Evolutionary conservation across 805 yeast genomes (phyloP).

Genomic region (Candida corydali): DNA sequence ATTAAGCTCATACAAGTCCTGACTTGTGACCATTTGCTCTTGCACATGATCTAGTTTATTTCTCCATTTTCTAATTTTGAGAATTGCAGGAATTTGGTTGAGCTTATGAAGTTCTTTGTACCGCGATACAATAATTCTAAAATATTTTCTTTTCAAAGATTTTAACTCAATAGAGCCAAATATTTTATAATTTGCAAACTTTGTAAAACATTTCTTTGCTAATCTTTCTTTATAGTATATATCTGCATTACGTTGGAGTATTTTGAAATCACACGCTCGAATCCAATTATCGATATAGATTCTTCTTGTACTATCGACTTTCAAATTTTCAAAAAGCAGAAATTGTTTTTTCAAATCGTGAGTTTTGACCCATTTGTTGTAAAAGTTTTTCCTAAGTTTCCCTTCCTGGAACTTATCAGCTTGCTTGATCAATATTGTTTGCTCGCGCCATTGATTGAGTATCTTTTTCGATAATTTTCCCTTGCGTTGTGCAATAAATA

Average conservation of each 20-base stretch:
- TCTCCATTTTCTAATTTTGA: neutral
- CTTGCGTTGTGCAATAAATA: slow-evolving; percentile 8
- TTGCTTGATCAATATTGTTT: neutral
- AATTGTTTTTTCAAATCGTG: too few species aligned
- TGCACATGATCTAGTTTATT: neutral
- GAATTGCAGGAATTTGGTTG: neutral
- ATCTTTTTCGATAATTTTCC: slow-evolving; percentile 7
- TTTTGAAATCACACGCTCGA: neutral
- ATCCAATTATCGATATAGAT: neutral
- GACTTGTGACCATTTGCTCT: neutral
- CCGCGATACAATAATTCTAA: neutral
- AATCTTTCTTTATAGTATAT: slow-evolving; percentile 3
- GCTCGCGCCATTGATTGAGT: slow-evolving; percentile 3
- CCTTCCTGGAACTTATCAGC: neutral
- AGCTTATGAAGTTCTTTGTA: neutral
- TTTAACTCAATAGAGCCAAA: neutral
- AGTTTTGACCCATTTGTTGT: slow-evolving; percentile 13
- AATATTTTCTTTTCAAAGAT: slow-evolving; percentile 5
- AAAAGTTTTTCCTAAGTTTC: slow-evolving; percentile 4
- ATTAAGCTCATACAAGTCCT: neutral
- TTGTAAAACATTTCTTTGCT: neutral
- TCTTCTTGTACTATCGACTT: too few species aligned
- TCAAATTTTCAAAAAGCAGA: too few species aligned
- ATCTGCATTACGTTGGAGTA: slow-evolving; percentile 10
- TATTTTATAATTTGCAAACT: neutral